These are phyloP conservation scores for Limnanthes douglasii DNA, from an alignment of 345 rosid genomes.

Conservation along the genomic window DNA sequence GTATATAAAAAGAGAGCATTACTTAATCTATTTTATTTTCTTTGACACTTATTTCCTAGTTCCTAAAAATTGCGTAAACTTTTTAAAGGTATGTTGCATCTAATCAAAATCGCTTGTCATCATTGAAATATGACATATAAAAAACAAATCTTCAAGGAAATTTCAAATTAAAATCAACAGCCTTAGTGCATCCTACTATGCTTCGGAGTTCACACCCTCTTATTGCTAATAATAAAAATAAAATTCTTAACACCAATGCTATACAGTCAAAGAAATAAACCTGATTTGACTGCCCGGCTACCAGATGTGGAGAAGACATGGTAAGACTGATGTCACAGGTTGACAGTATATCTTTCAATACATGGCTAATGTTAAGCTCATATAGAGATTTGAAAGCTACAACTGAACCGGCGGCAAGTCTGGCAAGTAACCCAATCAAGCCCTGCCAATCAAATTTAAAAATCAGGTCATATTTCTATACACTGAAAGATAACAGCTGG, in stretches of 20 bases:
- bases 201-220: background rate
- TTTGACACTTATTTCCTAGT: too few species aligned
- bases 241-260: background rate
- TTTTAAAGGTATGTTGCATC: background rate
- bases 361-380: slow-evolving; percentile 65
- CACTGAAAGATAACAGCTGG: background rate
- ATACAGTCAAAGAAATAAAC: slow-evolving; percentile 19
- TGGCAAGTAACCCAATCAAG: slow-evolving; percentile 72
- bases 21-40: too few species aligned
- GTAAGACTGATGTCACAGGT: slow-evolving; percentile 56
- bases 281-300: slow-evolving; percentile 65
- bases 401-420: slow-evolving; percentile 56
- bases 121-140: background rate
- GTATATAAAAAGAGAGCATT: too few species aligned
- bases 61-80: too few species aligned
- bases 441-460: slow-evolving; percentile 41
- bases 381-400: slow-evolving; percentile 58
- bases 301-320: slow-evolving; percentile 34
- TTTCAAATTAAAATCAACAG: too few species aligned
- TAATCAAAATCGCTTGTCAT: background rate
- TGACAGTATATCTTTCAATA: slow-evolving; percentile 65
- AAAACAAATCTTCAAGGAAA: too few species aligned
- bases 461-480: slow-evolving; percentile 3
- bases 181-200: slow-evolving; percentile 1
- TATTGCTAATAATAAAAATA: slow-evolving; percentile 3